Evolutionary conservation across 2,329 filamentous ascomycete species (phyloP), one percentile per base, ranked within the genome.

Genomic region (Thermothelomyces thermophilus): DNA sequence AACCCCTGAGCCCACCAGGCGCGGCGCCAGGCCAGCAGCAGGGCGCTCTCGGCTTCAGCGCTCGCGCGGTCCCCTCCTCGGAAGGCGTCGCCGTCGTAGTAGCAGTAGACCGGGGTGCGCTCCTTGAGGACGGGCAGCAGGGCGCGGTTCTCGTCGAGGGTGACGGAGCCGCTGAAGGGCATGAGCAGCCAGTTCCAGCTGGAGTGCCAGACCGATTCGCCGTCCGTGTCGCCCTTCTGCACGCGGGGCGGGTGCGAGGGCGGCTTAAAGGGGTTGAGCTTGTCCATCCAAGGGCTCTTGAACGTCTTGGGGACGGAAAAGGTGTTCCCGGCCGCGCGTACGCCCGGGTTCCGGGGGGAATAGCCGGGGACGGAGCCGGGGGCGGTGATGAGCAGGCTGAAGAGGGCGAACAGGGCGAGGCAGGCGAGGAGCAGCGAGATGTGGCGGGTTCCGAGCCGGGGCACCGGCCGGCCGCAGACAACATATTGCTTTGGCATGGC

Each of bases 1-100:
- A 97, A 96, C 10, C 91, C 93, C 61, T 94, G 83, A 0, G 90
- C 89, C 87, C 89, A 97, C 90, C 91, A 97, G 2, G 91, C 90
- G 40, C 89, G 80, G 53, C 90, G 80, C 93, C 93, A 97, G 46
- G 87, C 85, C 50, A 95, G 72, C 42, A 97, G 75, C 52, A 97
- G 70, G 51, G 84, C 79, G 62, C 84, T 84, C 64, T 96, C 87
- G 3, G 87, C 86, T 52, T 86, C 79, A 59, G 79, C 79, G 44
- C 79, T 76, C 16, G 77, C 77, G 42, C 77, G 74, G 28, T 85
- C 77, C 66, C 84, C 84, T 53, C 76, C 70, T 16, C 74, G 66
- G 4, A 79, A 80, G 10, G 13, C 13, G 13, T 35, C 13, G 9
- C 30, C 30, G 62, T 95, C 89, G 65, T 95, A 95, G 68, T 91